phyloP scores from a whole-genome alignment of 2,329 filamentous ascomycete species.

The Fusarium sp. region DNA sequence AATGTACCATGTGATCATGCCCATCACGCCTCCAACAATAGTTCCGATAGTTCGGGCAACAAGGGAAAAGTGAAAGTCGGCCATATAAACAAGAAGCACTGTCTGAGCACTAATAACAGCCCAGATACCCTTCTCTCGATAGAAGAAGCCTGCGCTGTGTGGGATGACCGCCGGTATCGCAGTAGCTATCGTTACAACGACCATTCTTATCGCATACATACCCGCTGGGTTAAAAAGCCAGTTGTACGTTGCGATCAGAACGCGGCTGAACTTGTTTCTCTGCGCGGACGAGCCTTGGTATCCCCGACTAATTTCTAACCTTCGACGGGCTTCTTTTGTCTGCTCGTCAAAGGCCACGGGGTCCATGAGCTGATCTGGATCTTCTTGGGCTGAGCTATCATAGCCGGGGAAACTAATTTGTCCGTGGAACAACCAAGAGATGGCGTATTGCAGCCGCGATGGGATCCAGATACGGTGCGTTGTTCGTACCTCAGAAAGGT shows the following conservation, averaged over 20 bases:
- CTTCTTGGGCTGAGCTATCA: slow-evolving; percentile 35
- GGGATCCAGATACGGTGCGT: slow-evolving; percentile 61
- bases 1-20: slow-evolving; percentile 66
- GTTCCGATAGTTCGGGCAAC: slow-evolving; percentile 60
- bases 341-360: slow-evolving; percentile 50
- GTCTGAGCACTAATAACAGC: slow-evolving; percentile 67
- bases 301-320: slow-evolving; percentile 55
- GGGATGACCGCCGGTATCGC: slow-evolving; percentile 60
- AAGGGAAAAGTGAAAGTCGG: slow-evolving; percentile 65
- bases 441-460: slow-evolving; percentile 55
- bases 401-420: slow-evolving; percentile 36
- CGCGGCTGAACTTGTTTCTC: slow-evolving; percentile 41
- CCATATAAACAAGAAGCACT: slow-evolving; percentile 63
- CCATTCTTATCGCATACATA: slow-evolving; percentile 64
- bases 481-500: slow-evolving; percentile 55
- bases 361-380: slow-evolving; percentile 41
- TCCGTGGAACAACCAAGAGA: slow-evolving; percentile 56
- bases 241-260: slow-evolving; percentile 52
- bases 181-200: slow-evolving; percentile 62
- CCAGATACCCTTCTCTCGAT: slow-evolving; percentile 67
- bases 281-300: slow-evolving; percentile 29
- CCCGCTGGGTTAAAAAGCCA: slow-evolving; percentile 61
- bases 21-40: slow-evolving; percentile 62
- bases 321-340: slow-evolving; percentile 54
- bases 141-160: slow-evolving; percentile 63